These are phyloP conservation scores for Hypoxylon sp. DNA, from an alignment of 2,329 filamentous ascomycete genomes.

Conservation along the genomic window DNA sequence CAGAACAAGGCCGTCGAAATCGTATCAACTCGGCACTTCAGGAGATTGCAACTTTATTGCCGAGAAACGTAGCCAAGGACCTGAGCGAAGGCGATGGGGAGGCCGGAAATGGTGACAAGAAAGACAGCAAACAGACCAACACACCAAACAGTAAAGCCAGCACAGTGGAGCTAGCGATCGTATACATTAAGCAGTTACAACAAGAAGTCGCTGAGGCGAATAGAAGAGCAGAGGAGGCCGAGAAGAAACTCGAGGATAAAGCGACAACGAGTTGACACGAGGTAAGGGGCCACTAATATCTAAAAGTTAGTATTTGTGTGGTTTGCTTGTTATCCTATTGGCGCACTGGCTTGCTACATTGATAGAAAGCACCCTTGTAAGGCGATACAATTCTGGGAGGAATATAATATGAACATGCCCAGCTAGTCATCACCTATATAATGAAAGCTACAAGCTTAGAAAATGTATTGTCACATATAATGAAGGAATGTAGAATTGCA, in stretches of 20 bases:
- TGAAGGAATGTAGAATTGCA: conserved; percentile 8
- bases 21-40: conserved; percentile 94
- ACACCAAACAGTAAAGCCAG: conserved; percentile 91
- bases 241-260: conserved; percentile 68
- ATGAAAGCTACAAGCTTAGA: conserved; percentile 24
- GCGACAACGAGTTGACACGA: conserved; percentile 32
- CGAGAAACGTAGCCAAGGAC: conserved; percentile 65
- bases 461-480: conserved; percentile 25
- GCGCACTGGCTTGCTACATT: conserved; percentile 24
- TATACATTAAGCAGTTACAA: conserved; percentile 91
- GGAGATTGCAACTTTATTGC: conserved; percentile 90
- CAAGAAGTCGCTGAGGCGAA: conserved; percentile 78
- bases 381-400: conserved; percentile 16
- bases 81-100: conserved; percentile 63
- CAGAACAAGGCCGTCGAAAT: conserved; percentile 94
- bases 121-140: conserved; percentile 59
- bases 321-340: conserved; percentile 17
- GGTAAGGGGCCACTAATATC: conserved; percentile 10
- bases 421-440: conserved; percentile 25
- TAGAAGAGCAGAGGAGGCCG: conserved; percentile 73
- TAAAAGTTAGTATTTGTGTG: conserved; percentile 29
- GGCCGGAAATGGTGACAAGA: conserved; percentile 60
- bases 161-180: conserved; percentile 96
- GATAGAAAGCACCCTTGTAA: conserved; percentile 17
- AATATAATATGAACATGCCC: conserved; percentile 34